These are phyloP conservation scores for Kitagawia praeruptora DNA, from an alignment of 129 eudicot genomes.

Conservation along the genomic window DNA sequence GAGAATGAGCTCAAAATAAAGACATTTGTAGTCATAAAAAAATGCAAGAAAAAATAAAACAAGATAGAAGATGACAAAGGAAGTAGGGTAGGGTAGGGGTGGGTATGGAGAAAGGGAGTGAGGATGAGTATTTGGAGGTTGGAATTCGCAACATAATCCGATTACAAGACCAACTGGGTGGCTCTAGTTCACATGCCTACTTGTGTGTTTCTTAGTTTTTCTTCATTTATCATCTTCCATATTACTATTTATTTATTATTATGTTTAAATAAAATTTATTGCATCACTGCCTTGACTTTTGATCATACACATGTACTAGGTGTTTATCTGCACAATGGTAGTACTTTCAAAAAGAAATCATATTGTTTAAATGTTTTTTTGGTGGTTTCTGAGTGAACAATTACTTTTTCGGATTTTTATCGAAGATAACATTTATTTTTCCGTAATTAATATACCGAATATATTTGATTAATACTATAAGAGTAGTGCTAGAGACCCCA, in stretches of 20 bases:
- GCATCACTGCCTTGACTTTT: neutral
- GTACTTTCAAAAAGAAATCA: too few relatives aligned
- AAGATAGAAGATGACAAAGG: slow-evolving; percentile 26
- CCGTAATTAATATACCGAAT: too few relatives aligned
- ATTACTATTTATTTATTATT: too few relatives aligned
- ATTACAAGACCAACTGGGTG: slow-evolving; percentile 23
- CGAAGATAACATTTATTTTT: too few relatives aligned
- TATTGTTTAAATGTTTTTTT: too few relatives aligned
- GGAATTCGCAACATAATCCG: slow-evolving; percentile 44
- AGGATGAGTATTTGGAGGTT: slow-evolving; percentile 54
- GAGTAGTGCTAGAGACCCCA: too few relatives aligned
- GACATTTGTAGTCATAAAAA: neutral
- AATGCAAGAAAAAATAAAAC: neutral
- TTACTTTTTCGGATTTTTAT: too few relatives aligned
- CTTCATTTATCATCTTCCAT: slow-evolving; percentile 19
- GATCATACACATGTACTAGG: neutral
- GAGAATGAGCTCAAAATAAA: slow-evolving; percentile 9
- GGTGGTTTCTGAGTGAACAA: too few relatives aligned
- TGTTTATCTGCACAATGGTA: neutral
- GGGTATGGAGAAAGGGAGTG: neutral
- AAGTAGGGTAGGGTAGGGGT: slow-evolving; percentile 14
- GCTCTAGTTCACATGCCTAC: slow-evolving; percentile 32
- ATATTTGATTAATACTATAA: too few relatives aligned
- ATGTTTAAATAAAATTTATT: too few relatives aligned
- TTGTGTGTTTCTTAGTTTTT: slow-evolving; percentile 35